Percentiles rank a stretch among this genome's conserved stretches.
Evolutionary conservation across 2,329 filamentous ascomycete species (phyloP).

Genomic region (Dothideomycetes sp.): DNA sequence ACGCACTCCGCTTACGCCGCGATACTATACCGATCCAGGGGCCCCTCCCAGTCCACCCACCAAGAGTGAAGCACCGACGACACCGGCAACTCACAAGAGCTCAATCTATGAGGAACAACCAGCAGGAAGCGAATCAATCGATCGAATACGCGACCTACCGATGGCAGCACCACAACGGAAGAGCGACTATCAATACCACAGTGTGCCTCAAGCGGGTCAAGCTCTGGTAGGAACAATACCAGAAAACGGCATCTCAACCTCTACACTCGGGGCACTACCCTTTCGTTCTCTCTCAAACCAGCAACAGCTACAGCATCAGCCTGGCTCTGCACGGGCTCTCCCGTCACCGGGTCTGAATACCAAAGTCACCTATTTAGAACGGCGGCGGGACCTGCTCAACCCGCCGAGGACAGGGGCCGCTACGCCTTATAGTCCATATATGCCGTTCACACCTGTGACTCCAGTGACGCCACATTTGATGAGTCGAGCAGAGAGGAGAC

Average conservation of each 20-base stretch:
- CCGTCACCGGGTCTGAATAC: conserved; percentile 12
- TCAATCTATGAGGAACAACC: background rate
- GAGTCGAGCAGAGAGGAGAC: conserved; percentile 59
- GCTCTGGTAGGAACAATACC: no score
- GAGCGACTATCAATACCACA: conserved; percentile 12
- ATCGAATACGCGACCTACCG: conserved; percentile 16
- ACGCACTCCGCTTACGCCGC: conserved; percentile 44
- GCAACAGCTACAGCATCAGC: no score
- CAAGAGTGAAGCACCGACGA: conserved; percentile 18
- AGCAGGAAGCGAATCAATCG: conserved; percentile 10
- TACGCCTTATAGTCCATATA: conserved; percentile 69
- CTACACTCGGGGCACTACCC: conserved; percentile 19
- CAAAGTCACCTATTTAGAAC: conserved; percentile 34
- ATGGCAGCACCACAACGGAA: conserved; percentile 15
- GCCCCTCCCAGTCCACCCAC: conserved; percentile 43
- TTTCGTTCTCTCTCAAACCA: conserved; percentile 19
- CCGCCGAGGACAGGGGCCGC: conserved; percentile 45
- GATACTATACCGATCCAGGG: conserved; percentile 41
- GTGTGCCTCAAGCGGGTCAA: conserved; percentile 7
- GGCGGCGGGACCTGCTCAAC: conserved; percentile 15
- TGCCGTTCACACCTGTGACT: conserved; percentile 64
- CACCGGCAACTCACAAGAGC: conserved; percentile 17
- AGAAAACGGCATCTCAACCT: conserved; percentile 2
- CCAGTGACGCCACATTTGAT: conserved; percentile 68
- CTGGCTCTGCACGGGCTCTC: conserved; percentile 7